phyloP scores from a whole-genome alignment of 805 yeast species.

The Candida koratica region DNA sequence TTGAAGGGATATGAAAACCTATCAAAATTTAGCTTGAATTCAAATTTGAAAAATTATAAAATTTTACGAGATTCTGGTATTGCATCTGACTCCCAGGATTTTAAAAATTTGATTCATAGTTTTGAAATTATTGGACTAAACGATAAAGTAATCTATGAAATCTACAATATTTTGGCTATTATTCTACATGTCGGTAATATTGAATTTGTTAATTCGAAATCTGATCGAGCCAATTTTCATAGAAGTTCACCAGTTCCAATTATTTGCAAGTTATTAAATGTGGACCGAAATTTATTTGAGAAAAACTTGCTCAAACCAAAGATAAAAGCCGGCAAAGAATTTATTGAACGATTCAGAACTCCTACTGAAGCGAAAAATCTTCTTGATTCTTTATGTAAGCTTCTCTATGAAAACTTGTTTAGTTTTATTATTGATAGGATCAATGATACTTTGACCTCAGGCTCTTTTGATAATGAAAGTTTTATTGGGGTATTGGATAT shows the following conservation, averaged over 20 bases:
- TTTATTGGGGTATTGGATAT: conserved; percentile 58
- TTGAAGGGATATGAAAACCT: conserved; percentile 62
- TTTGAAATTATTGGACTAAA: conserved; percentile 71
- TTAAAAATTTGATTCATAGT: conserved; percentile 57
- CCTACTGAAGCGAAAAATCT: conserved; percentile 77
- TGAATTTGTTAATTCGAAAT: conserved; percentile 58
- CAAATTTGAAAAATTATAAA: conserved; percentile 39
- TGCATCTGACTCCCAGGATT: conserved; percentile 55
- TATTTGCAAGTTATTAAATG: conserved; percentile 63
- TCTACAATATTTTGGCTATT: conserved; percentile 66
- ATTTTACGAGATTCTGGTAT: conserved; percentile 66
- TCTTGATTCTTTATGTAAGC: conserved; percentile 83
- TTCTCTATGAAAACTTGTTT: conserved; percentile 80
- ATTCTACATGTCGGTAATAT: conserved; percentile 85
- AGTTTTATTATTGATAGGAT: conserved; percentile 71
- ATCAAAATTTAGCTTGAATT: conserved; percentile 40
- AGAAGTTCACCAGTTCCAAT: conserved; percentile 47
- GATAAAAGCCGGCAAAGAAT: conserved; percentile 88
- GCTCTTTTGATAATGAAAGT: conserved; percentile 23
- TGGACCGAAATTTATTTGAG: conserved; percentile 48
- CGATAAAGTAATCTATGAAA: conserved; percentile 47
- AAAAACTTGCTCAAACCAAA: conserved; percentile 67
- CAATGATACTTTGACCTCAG: conserved; percentile 53
- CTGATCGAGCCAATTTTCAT: conserved; percentile 72
- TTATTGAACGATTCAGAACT: conserved; percentile 72